These are phyloP conservation scores for Aspergillus awamori DNA, from an alignment of 2,329 filamentous ascomycete species.

Conservation along the genomic window DNA sequence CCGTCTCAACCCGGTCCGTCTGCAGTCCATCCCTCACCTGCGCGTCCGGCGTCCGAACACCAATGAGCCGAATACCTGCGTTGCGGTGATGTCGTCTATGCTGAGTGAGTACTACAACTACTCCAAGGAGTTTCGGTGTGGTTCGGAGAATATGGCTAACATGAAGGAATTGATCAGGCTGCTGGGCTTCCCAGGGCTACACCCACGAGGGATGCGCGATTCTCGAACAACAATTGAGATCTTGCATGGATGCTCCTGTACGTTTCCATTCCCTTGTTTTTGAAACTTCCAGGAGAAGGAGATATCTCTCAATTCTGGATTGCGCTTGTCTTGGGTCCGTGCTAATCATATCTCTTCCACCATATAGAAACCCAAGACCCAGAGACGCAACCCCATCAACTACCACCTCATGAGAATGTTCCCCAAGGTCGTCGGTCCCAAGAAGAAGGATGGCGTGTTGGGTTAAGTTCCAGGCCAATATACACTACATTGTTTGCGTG, in stretches of 20 bases:
- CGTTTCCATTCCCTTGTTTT: conserved; percentile 34
- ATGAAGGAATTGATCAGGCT: conserved; percentile 34
- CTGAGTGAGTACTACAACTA: conserved; percentile 56
- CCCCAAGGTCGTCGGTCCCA: conserved; percentile 69
- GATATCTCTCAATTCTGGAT: too few species aligned
- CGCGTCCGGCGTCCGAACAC: conserved; percentile 67
- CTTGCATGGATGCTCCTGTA: conserved; percentile 81
- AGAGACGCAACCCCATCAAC: conserved; percentile 81
- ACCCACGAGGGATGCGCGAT: conserved; percentile 60
- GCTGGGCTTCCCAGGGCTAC: conserved; percentile 52
- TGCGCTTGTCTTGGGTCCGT: neutral
- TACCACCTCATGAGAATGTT: conserved; percentile 82
- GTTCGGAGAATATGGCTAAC: too few species aligned
- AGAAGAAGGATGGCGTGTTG: conserved; percentile 62
- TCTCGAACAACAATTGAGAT: conserved; percentile 63
- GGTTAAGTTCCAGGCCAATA: conserved; percentile 26
- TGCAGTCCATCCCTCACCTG: conserved; percentile 57
- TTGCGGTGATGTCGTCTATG: conserved; percentile 67
- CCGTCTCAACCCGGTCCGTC: conserved; percentile 48
- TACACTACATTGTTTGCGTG: conserved; percentile 1
- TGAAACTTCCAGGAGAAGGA: too few species aligned
- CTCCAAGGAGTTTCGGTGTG: neutral
- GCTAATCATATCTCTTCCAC: conserved; percentile 5
- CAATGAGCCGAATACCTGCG: conserved; percentile 64
- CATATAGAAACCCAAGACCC: conserved; percentile 56